Conservation (phyloP, 2,329 filamentous ascomycete genomes). For the Monosporascus sp. region DNA sequence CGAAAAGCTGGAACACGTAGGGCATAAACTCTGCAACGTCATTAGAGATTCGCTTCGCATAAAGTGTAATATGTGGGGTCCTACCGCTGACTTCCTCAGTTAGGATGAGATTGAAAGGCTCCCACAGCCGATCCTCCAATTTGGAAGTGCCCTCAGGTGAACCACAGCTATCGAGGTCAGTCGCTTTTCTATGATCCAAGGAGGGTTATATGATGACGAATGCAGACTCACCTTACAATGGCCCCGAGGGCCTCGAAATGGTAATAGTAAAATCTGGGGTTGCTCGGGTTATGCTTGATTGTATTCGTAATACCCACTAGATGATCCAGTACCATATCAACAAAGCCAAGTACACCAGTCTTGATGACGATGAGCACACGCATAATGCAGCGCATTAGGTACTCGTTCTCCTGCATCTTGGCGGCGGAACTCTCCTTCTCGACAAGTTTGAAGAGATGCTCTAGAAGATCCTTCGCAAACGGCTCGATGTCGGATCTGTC, state of each 20-base stretch:
- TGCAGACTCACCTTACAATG: slow-evolving; percentile 58
- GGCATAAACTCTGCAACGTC: slow-evolving; percentile 73
- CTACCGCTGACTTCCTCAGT: slow-evolving; percentile 74
- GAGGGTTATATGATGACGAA: slow-evolving; percentile 4
- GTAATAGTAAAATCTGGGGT: slow-evolving; percentile 97
- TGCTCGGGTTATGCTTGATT: slow-evolving; percentile 92
- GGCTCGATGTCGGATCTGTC: slow-evolving; percentile 71
- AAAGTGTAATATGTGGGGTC: slow-evolving; percentile 11
- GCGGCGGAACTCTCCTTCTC: slow-evolving; percentile 78
- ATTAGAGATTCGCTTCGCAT: slow-evolving; percentile 23
- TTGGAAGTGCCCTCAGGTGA: slow-evolving; percentile 60
- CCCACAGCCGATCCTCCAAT: slow-evolving; percentile 76
- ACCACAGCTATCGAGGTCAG: slow-evolving; percentile 49
- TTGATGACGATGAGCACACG: slow-evolving; percentile 90
- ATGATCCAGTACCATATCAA: slow-evolving; percentile 75
- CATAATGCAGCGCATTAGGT: slow-evolving; percentile 98
- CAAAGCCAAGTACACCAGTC: slow-evolving; percentile 68
- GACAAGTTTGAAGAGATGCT: slow-evolving; percentile 87
- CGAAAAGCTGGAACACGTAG: slow-evolving; percentile 93
- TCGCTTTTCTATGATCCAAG: slow-evolving; percentile 17
- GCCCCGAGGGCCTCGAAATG: slow-evolving; percentile 94
- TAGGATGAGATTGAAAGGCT: slow-evolving; percentile 75
- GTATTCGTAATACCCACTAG: slow-evolving; percentile 85
- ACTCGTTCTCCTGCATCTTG: slow-evolving; percentile 98
- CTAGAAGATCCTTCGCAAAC: slow-evolving; percentile 77